A percentile compares a stretch with the other conserved stretches of the same genome.
These are phyloP conservation scores for Aspergillus egyptiacus DNA, from an alignment of 495 filamentous ascomycete species.

Conservation along the genomic window DNA sequence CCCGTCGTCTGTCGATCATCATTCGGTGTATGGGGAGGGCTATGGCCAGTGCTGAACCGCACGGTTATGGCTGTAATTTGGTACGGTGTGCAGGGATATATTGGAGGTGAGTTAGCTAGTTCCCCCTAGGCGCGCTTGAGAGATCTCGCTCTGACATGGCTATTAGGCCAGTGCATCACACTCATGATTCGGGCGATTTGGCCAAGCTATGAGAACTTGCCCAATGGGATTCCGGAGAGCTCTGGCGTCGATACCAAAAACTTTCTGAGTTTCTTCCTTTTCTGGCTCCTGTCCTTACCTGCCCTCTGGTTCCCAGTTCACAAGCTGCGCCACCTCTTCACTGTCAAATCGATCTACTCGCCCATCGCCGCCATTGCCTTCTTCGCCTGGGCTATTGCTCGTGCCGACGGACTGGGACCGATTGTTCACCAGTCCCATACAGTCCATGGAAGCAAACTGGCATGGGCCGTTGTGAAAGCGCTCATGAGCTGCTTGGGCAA, in stretches of 20 bases:
- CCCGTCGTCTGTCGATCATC: slow-evolving; percentile 69
- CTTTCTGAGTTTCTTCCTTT: slow-evolving; percentile 76
- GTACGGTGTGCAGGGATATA: slow-evolving; percentile 83
- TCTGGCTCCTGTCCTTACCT: slow-evolving; percentile 74
- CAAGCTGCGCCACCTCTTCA: slow-evolving; percentile 75
- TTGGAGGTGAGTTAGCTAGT: slow-evolving; percentile 52
- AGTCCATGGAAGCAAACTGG: slow-evolving; percentile 61
- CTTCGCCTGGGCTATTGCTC: slow-evolving; percentile 84
- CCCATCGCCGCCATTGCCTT: slow-evolving; percentile 78
- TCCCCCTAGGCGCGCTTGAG: neutral
- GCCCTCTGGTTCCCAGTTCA: slow-evolving; percentile 70
- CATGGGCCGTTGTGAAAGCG: slow-evolving; percentile 75
- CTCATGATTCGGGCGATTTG: slow-evolving; percentile 82
- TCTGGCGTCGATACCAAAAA: slow-evolving; percentile 71
- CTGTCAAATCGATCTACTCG: slow-evolving; percentile 81
- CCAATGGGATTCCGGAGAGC: slow-evolving; percentile 56
- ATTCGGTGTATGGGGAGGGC: slow-evolving; percentile 80
- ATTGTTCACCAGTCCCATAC: slow-evolving; percentile 68
- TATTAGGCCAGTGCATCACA: slow-evolving; percentile 63
- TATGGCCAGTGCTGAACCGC: slow-evolving; percentile 90
- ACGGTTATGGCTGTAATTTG: slow-evolving; percentile 73
- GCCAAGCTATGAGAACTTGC: slow-evolving; percentile 59
- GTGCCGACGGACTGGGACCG: slow-evolving; percentile 78
- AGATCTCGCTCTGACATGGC: slow-evolving; percentile 6
- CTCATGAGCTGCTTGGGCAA: slow-evolving; percentile 90